A percentile compares a stretch with the other conserved stretches of the same genome.
phyloP scores from a whole-genome alignment of 345 rosid species.

The Aegle marmelos region DNA sequence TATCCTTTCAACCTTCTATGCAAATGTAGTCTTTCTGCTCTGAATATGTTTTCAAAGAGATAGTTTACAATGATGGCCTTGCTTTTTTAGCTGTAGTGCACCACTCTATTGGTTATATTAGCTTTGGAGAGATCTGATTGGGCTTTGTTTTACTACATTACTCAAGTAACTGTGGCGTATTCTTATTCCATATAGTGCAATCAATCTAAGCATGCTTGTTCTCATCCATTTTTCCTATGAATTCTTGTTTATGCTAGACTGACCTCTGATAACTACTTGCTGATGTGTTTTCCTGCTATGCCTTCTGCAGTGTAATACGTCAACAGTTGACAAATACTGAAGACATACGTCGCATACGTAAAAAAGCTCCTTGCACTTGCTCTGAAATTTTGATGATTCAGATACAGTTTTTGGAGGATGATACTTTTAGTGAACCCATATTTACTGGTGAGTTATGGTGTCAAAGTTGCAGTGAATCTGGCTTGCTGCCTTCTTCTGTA shows the following conservation, averaged over 20 bases:
- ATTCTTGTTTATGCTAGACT: background rate
- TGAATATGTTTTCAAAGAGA: background rate
- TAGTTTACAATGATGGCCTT: background rate
- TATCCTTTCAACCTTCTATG: background rate
- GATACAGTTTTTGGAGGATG: constrained; percentile 76
- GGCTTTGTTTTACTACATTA: background rate
- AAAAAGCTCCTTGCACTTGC: constrained; percentile 97
- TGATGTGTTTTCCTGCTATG: constrained; percentile 27
- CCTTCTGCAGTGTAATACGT: constrained; percentile 68
- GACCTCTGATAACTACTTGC: background rate
- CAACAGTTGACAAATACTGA: constrained; percentile 84
- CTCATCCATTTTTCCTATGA: background rate
- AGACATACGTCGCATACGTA: constrained; percentile 87
- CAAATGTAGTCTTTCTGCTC: background rate
- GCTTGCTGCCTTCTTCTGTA: background rate
- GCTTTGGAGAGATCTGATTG: background rate
- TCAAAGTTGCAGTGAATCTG: constrained; percentile 13
- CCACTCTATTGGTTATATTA: background rate
- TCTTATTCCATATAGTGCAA: background rate
- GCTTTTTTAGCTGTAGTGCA: background rate
- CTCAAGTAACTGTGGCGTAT: background rate
- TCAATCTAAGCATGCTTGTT: background rate
- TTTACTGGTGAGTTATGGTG: constrained; percentile 64
- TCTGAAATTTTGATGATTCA: constrained; percentile 81
- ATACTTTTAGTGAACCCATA: constrained; percentile 58